Evolutionary conservation across 2,329 filamentous ascomycete genomes (phyloP).

Genomic region (Cytospora leucostoma): DNA sequence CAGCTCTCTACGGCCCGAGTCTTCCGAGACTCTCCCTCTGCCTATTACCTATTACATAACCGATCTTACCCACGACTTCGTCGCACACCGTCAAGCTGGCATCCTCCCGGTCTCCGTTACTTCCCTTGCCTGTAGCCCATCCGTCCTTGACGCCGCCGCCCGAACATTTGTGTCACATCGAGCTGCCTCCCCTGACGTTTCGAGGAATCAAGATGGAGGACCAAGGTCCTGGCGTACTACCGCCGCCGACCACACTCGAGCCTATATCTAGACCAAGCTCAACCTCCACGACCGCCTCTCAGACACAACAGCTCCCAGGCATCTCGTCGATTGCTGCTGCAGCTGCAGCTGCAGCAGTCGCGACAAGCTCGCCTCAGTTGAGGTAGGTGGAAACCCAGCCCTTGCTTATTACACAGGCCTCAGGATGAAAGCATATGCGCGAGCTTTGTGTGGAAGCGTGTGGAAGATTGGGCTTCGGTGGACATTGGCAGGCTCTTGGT

Average conservation of each 20-base stretch:
- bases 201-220: slow-evolving; percentile 42
- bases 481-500: not conserved
- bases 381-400: slow-evolving; percentile 43
- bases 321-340: slow-evolving; percentile 49
- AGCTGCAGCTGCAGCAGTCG: slow-evolving; percentile 32
- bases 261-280: slow-evolving; percentile 53
- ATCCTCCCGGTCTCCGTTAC: slow-evolving; percentile 29
- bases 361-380: slow-evolving; percentile 46
- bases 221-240: slow-evolving; percentile 37
- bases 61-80: not conserved
- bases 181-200: slow-evolving; percentile 30
- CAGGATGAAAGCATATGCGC: not conserved
- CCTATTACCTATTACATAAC: not conserved
- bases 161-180: slow-evolving; percentile 28
- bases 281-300: slow-evolving; percentile 48
- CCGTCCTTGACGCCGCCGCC: slow-evolving; percentile 30
- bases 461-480: not conserved
- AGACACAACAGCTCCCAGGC: slow-evolving; percentile 47
- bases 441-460: not conserved
- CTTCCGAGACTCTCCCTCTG: not conserved
- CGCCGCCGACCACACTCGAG: slow-evolving; percentile 45
- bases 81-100: slow-evolving; percentile 34
- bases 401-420: not conserved
- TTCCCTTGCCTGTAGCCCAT: slow-evolving; percentile 27
- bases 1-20: not conserved